phyloP scores from a whole-genome alignment of 345 rosid genomes.

The Eucalyptus polyanthemos region DNA sequence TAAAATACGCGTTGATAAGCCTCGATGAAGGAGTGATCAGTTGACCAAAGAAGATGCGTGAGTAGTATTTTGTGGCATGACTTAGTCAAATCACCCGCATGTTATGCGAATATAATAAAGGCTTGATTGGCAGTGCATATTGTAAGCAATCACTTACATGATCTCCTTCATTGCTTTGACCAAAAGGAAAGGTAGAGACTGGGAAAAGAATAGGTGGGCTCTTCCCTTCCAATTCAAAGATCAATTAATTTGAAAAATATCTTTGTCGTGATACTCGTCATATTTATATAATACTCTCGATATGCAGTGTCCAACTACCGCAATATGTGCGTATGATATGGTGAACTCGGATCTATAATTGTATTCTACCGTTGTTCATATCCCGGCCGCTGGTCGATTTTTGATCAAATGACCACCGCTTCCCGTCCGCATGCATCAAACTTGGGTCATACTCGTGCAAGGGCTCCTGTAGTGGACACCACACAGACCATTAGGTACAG shows the following conservation, averaged over 20 bases:
- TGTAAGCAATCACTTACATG: not conserved
- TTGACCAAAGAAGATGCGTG: not conserved
- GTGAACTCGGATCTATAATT: not conserved
- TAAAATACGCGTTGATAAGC: not conserved
- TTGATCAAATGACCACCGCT: not conserved
- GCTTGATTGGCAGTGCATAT: not conserved
- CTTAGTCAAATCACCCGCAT: not conserved
- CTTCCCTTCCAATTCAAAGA: not conserved
- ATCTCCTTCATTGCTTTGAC: not conserved
- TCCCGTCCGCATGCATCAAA: not conserved
- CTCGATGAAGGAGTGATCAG: not conserved
- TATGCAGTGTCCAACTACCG: not conserved
- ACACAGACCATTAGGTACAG: not conserved
- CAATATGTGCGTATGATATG: not conserved
- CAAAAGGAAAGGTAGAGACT: not conserved
- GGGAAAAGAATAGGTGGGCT: not conserved
- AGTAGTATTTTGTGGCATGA: not conserved
- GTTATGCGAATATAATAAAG: not conserved
- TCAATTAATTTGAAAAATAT: no score
- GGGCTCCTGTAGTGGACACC: not conserved
- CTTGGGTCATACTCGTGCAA: not conserved
- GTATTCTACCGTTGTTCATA: not conserved
- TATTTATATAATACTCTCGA: not conserved
- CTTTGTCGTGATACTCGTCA: no score
- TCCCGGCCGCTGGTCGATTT: not conserved